phyloP scores from a whole-genome alignment of 192 early-diverging fungal species.

The Backusella sp. region DNA sequence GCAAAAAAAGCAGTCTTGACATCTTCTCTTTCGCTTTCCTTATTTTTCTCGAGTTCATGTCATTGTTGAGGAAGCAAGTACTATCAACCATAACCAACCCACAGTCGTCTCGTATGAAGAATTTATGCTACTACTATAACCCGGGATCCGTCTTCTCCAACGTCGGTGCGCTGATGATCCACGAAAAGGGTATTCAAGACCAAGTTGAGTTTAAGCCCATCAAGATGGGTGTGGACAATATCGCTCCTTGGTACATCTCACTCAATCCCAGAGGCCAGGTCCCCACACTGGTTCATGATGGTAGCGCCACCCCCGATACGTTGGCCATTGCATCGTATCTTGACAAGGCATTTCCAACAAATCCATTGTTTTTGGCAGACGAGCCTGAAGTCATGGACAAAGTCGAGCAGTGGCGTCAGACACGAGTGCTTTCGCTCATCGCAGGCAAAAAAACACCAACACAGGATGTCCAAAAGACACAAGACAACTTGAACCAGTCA shows the following conservation, averaged over 20 bases:
- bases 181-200: background rate
- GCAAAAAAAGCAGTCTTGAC: background rate
- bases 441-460: background rate
- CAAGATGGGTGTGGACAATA: slow-evolving; percentile 10
- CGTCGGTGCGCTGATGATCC: background rate
- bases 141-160: slow-evolving; percentile 6
- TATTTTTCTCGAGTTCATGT: background rate
- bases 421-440: background rate
- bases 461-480: background rate
- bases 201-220: slow-evolving; percentile 1
- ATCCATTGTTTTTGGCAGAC: background rate
- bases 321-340: background rate
- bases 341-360: background rate
- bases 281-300: slow-evolving; percentile 1
- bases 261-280: slow-evolving; percentile 22
- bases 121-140: background rate
- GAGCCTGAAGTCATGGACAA: background rate
- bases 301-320: background rate
- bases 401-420: slow-evolving; percentile 3
- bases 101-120: background rate
- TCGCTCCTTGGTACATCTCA: slow-evolving; percentile 17
- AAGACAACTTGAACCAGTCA: background rate
- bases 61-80: background rate
- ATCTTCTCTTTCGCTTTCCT: background rate
- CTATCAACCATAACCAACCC: background rate